Base-by-base conservation (phyloP, 2,329 filamentous ascomycete species). In the Fusarium graminum region DNA sequence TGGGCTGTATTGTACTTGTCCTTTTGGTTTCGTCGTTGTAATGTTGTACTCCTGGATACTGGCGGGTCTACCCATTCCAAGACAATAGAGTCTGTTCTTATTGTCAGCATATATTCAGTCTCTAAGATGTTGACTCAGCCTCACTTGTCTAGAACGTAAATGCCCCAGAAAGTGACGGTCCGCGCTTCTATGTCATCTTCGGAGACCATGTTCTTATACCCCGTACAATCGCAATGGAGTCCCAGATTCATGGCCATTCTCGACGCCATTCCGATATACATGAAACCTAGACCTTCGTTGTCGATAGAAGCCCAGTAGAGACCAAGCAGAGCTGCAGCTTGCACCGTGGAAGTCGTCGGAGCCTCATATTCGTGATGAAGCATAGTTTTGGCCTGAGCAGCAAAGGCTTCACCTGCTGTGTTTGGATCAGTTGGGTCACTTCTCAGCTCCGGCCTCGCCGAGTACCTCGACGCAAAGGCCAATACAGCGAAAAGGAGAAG, bases 11-110 rank as follows among this genome's bases (percentile, higher is more conserved):
- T 29, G 26, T 0, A 38, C 19, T 0, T 22, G 19, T 9, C 54
- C 40, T 22, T 56, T 54, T 1, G 54, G 54, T 12, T 46, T 58
- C 0, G 50, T 55, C 0, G 54, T 58, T 8, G 52, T 58, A 7
- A 58, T 58, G 13, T 58, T 56, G 25, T 55, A 55, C 22, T 58
- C 51, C 10, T 58, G 54, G 2, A 58, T 58, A 46, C 54, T 58
- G 8, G 51, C 54, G 0, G 54, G 54, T 5, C 54, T 25, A 2
- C 54, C 54, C 54, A 58, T 58, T 0, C 54, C 54, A 2, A 58
- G 39, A 2, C 54, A 58, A 22, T 45, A 57, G 9, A 54, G 4
- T 16, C 54, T 57, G 4, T n/a, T 4, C 3, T 4, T 0, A 3
- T 1, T 1, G 29, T 57, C 3, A 57, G 47, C 11, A 5, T 7